Percentiles rank a stretch among this genome's conserved stretches.
Conservation (phyloP, 2,329 filamentous ascomycete species). For the Dactylellina sp. region DNA sequence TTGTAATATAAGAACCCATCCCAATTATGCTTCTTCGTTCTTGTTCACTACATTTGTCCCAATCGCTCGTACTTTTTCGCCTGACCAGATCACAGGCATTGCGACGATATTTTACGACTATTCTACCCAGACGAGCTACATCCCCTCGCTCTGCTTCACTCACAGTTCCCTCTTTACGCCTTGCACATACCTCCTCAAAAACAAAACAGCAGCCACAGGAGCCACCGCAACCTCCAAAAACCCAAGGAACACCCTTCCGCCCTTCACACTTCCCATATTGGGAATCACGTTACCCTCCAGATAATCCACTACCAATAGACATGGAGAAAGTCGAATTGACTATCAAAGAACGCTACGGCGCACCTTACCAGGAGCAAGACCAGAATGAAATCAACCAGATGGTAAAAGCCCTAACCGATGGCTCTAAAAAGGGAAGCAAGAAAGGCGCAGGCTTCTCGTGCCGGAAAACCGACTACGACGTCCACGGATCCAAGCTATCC, state of each 20-base stretch:
- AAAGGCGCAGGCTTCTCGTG: constrained; percentile 76
- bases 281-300: constrained; percentile 20
- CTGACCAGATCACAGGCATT: constrained; percentile 15
- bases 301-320: constrained; percentile 62
- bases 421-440: constrained; percentile 63
- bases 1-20: constrained; percentile 10
- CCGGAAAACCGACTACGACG: constrained; percentile 81
- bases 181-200: background rate
- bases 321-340: constrained; percentile 66
- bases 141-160: background rate
- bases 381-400: constrained; percentile 75
- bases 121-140: background rate
- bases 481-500: constrained; percentile 73
- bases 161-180: background rate
- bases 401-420: constrained; percentile 72
- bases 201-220: background rate
- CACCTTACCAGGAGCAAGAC: constrained; percentile 71
- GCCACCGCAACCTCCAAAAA: constrained; percentile 1
- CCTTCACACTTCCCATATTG: constrained; percentile 15
- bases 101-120: constrained; percentile 22
- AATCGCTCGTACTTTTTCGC: constrained; percentile 8
- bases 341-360: constrained; percentile 70
- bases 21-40: constrained; percentile 33
- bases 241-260: constrained; percentile 9
- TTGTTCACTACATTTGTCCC: constrained; percentile 4